Evolutionary conservation across 306 rosid genomes (phyloP).

Genomic region (Heteromeles arbutifolia): DNA sequence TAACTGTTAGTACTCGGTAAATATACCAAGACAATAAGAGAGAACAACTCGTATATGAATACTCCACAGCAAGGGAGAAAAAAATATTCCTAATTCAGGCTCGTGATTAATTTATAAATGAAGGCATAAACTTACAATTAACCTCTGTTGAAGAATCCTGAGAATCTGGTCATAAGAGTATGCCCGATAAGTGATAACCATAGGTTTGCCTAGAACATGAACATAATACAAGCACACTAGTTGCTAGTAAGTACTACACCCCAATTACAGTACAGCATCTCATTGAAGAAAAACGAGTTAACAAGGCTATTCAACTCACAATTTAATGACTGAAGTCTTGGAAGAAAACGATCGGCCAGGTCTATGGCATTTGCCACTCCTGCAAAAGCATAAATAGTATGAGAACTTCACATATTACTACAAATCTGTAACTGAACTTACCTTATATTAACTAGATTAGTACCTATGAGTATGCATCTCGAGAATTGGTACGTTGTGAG

Average conservation of each 20-base stretch:
- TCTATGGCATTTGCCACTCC: conserved; percentile 96
- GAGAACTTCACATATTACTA: background rate
- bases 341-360: conserved; percentile 90
- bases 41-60: background rate
- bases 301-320: conserved; percentile 45
- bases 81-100: too few relatives aligned
- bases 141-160: conserved; percentile 71
- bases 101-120: too few relatives aligned
- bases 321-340: conserved; percentile 74
- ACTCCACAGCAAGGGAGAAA: background rate
- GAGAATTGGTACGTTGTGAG: conserved; percentile 86
- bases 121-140: conserved; percentile 43
- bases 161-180: conserved; percentile 79
- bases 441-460: background rate
- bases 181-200: conserved; percentile 64
- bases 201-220: conserved; percentile 64
- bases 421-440: background rate
- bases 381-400: conserved; percentile 18
- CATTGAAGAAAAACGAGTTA: background rate
- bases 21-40: background rate
- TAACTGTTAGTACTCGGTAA: conserved; percentile 12
- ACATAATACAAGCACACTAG: background rate
- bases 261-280: background rate
- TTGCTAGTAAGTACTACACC: background rate
- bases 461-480: conserved; percentile 82